Evolutionary conservation across 148 eudicot species (phyloP).

Genomic region (Polygonum maritimum): DNA sequence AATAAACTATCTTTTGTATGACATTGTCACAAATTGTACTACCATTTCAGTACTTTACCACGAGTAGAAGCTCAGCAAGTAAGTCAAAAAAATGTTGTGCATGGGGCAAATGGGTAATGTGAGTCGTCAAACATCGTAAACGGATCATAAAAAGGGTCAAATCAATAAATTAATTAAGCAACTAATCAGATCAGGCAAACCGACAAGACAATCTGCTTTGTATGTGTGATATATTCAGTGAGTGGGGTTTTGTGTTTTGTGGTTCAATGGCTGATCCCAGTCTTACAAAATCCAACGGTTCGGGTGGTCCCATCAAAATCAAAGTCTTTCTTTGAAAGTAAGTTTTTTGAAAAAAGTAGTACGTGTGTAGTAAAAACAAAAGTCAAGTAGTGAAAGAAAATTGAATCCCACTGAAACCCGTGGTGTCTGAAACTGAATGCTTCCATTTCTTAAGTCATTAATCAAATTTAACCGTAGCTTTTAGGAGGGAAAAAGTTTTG

Average conservation of each 20-base stretch:
- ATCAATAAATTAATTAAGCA: background rate
- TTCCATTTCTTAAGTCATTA: background rate
- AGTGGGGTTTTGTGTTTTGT: background rate
- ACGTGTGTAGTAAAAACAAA: background rate
- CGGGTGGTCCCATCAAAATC: background rate
- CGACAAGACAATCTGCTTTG: slow-evolving; percentile 5
- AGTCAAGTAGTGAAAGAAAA: background rate
- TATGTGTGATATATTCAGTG: background rate
- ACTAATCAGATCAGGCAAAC: background rate
- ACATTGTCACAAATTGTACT: too few species aligned
- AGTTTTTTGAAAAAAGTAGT: background rate
- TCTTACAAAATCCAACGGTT: background rate
- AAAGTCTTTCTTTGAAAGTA: background rate
- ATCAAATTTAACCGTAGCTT: background rate
- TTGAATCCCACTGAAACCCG: background rate
- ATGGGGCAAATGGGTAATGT: background rate
- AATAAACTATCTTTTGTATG: too few species aligned
- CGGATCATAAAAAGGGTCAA: background rate
- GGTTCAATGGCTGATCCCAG: background rate
- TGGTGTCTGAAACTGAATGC: background rate
- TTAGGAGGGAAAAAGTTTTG: background rate
- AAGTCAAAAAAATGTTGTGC: too few species aligned
- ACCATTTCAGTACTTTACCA: too few species aligned
- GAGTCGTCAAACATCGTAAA: background rate
- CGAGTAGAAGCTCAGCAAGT: background rate